phyloP scores from a whole-genome alignment of 176 grass and related monocot species.

The Rhynchospora tenuis region DNA sequence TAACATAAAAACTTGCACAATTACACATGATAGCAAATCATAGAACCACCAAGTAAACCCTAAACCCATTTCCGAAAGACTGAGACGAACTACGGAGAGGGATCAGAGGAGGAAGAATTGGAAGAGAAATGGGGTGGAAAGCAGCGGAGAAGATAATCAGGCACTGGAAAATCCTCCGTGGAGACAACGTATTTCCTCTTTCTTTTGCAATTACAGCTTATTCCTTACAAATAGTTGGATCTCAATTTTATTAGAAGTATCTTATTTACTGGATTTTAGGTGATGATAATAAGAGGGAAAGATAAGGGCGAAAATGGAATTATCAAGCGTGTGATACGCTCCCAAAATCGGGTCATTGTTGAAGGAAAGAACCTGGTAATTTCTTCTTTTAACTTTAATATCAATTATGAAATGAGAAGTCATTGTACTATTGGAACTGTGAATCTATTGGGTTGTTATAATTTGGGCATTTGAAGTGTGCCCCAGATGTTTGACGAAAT shows the following conservation, averaged over 20 bases:
- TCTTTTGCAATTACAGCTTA: not conserved
- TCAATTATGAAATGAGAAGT: not conserved
- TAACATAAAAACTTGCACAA: too few relatives aligned
- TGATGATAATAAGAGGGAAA: constrained; percentile 94
- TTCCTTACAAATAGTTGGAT: not conserved
- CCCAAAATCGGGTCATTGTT: constrained; percentile 89
- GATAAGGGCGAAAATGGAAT: constrained; percentile 74
- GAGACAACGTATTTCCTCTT: constrained; percentile 51
- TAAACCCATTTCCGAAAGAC: not conserved
- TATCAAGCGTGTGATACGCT: constrained; percentile 89
- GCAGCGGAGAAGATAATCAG: constrained; percentile 71
- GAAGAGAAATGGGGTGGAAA: constrained; percentile 69
- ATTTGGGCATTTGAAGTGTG: not conserved
- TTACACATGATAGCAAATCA: too few relatives aligned
- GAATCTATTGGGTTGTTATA: not conserved
- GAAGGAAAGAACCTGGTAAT: constrained; percentile 93
- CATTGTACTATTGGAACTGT: not conserved
- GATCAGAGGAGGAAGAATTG: not conserved
- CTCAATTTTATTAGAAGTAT: not conserved
- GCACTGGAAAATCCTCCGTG: constrained; percentile 88
- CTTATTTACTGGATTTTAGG: constrained; percentile 33
- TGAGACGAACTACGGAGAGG: not conserved
- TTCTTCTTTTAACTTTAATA: not conserved
- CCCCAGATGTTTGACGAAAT: constrained; percentile 1
- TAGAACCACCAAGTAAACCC: too few relatives aligned